Evolutionary conservation across 257 asterid genomes (phyloP).

Genomic region (Salvia splendens): DNA sequence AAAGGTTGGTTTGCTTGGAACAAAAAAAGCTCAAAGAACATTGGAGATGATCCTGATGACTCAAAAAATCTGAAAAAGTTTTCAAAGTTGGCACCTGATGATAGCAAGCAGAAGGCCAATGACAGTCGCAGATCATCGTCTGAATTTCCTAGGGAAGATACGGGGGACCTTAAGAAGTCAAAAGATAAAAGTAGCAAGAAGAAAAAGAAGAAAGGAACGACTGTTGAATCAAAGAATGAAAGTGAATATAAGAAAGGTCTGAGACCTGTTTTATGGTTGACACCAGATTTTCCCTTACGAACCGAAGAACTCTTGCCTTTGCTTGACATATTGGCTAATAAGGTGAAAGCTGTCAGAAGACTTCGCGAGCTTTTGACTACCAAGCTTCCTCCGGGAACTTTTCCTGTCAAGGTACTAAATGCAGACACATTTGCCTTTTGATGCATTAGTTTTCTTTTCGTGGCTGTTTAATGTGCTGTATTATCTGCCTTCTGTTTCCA

Average conservation of each 20-base stretch:
- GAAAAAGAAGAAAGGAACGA: constrained; percentile 80
- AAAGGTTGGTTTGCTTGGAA: constrained; percentile 95
- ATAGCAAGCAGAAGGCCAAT: constrained; percentile 57
- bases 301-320: constrained; percentile 94
- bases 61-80: constrained; percentile 72
- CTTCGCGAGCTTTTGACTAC: constrained; percentile 96
- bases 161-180: constrained; percentile 62
- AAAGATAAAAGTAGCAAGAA: constrained; percentile 86
- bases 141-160: constrained; percentile 68
- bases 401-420: constrained; percentile 89
- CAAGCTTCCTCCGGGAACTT: constrained; percentile 86
- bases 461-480: constrained; percentile 19
- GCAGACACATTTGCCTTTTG: constrained; percentile 15
- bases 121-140: constrained; percentile 71
- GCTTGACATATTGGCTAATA: constrained; percentile 95
- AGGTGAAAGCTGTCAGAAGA: constrained; percentile 96
- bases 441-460: constrained; percentile 6
- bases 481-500: constrained; percentile 17
- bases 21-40: constrained; percentile 71
- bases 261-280: constrained; percentile 96
- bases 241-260: constrained; percentile 91
- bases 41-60: constrained; percentile 79
- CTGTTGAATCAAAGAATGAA: constrained; percentile 50
- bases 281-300: constrained; percentile 94
- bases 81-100: constrained; percentile 78